These are phyloP conservation scores for Lignosus rhinocerotis DNA, from an alignment of 1,284 basidiomycete species.

Conservation along the genomic window DNA sequence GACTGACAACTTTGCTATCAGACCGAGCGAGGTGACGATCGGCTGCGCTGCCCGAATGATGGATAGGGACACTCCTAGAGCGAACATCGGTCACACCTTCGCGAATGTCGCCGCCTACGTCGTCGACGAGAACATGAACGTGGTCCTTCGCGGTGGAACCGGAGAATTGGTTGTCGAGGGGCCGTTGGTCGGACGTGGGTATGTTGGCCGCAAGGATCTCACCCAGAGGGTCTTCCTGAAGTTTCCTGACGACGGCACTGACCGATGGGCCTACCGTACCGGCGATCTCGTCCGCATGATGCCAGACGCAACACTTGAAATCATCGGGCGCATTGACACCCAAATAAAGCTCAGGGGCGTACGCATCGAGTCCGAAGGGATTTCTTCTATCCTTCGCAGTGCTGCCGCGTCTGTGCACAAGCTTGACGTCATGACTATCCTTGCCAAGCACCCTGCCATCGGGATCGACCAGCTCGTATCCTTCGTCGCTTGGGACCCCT, in stretches of 20 bases:
- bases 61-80: conserved; percentile 41
- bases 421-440: conserved; percentile 45
- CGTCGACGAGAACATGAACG: conserved; percentile 40
- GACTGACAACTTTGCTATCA: conserved; percentile 8
- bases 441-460: conserved; percentile 49
- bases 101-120: conserved; percentile 40
- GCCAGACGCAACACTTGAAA: conserved; percentile 52
- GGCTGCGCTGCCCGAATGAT: conserved; percentile 52
- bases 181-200: conserved; percentile 52
- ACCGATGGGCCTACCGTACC: conserved; percentile 49
- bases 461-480: conserved; percentile 48
- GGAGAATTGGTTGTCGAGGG: conserved; percentile 56
- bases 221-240: conserved; percentile 50
- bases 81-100: conserved; percentile 46
- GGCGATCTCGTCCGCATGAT: conserved; percentile 57
- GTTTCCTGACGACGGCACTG: conserved; percentile 41
- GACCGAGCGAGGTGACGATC: conserved; percentile 50
- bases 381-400: conserved; percentile 48
- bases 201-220: conserved; percentile 46
- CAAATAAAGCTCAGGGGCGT: conserved; percentile 58
- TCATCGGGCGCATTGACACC: conserved; percentile 55
- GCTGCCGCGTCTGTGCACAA: conserved; percentile 34
- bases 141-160: conserved; percentile 46
- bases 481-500: conserved; percentile 44
- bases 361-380: conserved; percentile 54